phyloP scores from a whole-genome alignment of 1,139 yeast species.

The Candida neerlandica region DNA sequence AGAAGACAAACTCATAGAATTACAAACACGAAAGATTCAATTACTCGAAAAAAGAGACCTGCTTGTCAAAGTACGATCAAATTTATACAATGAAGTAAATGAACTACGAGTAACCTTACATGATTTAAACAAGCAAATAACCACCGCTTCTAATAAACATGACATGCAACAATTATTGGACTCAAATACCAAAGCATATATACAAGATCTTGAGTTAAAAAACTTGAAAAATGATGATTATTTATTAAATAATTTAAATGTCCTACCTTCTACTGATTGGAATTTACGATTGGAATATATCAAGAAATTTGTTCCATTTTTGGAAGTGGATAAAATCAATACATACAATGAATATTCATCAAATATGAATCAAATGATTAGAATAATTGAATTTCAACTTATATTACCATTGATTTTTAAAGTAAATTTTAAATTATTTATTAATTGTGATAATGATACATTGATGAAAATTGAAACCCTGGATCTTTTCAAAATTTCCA shows the following conservation, averaged over 20 bases:
- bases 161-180: slow-evolving; percentile 27
- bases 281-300: slow-evolving; percentile 28
- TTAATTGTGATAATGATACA: slow-evolving; percentile 22
- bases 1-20: slow-evolving; percentile 15
- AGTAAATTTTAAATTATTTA: slow-evolving; percentile 21
- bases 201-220: slow-evolving; percentile 10
- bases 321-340: slow-evolving; percentile 25
- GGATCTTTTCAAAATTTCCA: slow-evolving; percentile 13
- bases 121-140: slow-evolving; percentile 20
- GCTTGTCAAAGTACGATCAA: slow-evolving; percentile 24
- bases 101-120: slow-evolving; percentile 22
- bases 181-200: slow-evolving; percentile 24
- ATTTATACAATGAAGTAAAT: slow-evolving; percentile 23
- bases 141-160: slow-evolving; percentile 17
- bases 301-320: slow-evolving; percentile 28
- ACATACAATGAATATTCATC: slow-evolving; percentile 18
- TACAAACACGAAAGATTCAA: slow-evolving; percentile 25
- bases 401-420: slow-evolving; percentile 28
- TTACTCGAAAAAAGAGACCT: slow-evolving; percentile 23
- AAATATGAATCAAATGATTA: slow-evolving; percentile 12
- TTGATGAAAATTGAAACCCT: slow-evolving; percentile 18
- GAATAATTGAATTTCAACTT: slow-evolving; percentile 25
- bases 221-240: slow-evolving; percentile 25
- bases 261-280: slow-evolving; percentile 43
- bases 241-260: slow-evolving; percentile 29